A percentile compares a stretch with the other conserved stretches of the same genome.
phyloP scores from a whole-genome alignment of 192 early-diverging fungal genomes.

The Coemansia nantahalensis region DNA sequence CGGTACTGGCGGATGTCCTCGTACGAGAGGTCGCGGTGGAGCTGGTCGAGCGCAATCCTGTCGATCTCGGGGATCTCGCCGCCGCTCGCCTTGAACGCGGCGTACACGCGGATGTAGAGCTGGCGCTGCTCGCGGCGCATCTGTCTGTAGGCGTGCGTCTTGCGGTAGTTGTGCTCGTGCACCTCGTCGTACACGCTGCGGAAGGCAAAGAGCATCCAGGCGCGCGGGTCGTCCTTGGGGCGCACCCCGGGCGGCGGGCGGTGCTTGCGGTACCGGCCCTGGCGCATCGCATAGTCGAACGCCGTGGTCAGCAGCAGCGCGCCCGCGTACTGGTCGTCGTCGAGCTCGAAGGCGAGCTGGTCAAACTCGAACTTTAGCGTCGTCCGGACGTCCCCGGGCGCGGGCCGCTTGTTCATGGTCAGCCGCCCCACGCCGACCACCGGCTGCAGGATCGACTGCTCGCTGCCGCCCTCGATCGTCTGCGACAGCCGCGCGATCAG shows the following conservation, averaged over 20 bases:
- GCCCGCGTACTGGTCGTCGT: conserved; percentile 87
- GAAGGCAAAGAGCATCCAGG: conserved; percentile 79
- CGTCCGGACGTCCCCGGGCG: conserved; percentile 57
- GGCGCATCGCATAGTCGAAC: conserved; percentile 77
- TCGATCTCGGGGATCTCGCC: conserved; percentile 50
- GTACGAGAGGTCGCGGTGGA: conserved; percentile 79
- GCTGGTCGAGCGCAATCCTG: conserved; percentile 52
- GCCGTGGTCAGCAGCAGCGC: conserved; percentile 73
- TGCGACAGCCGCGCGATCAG: conserved; percentile 26
- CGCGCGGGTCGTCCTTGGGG: conserved; percentile 77
- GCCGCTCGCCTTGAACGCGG: conserved; percentile 51
- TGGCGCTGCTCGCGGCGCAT: conserved; percentile 80
- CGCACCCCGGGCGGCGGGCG: conserved; percentile 78
- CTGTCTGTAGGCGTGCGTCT: conserved; percentile 80
- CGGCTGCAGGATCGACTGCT: conserved; percentile 87
- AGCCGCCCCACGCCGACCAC: conserved; percentile 86
- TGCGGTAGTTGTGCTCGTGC: conserved; percentile 76
- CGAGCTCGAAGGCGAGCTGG: conserved; percentile 86
- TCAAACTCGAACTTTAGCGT: conserved; percentile 79
- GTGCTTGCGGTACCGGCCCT: conserved; percentile 83
- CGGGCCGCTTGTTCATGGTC: conserved; percentile 67
- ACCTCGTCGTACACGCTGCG: conserved; percentile 82
- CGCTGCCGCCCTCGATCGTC: conserved; percentile 14
- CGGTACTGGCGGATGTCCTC: conserved; percentile 90
- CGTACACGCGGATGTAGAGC: conserved; percentile 75